Evolutionary conservation across 371 early-diverging fungal genomes (phyloP).

Genomic region (Batkoa obscura): DNA sequence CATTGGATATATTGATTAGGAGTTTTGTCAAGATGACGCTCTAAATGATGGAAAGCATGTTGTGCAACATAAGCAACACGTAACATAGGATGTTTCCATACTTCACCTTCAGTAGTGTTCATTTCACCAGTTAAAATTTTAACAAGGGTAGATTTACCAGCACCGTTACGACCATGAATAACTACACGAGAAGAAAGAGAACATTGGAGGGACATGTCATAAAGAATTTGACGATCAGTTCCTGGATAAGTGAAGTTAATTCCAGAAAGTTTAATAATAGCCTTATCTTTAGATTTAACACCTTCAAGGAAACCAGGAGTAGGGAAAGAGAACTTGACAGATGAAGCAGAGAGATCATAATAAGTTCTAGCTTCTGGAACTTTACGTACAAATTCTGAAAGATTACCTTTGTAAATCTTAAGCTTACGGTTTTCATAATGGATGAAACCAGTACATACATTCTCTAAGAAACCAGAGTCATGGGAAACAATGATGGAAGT

Average conservation of each 20-base stretch:
- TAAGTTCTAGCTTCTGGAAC: constrained; percentile 58
- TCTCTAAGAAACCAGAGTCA: constrained; percentile 77
- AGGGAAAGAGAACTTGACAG: constrained; percentile 38
- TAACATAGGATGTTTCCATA: constrained; percentile 51
- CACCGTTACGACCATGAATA: constrained; percentile 33
- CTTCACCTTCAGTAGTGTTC: constrained; percentile 31
- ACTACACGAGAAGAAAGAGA: constrained; percentile 47
- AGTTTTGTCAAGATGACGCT: constrained; percentile 40
- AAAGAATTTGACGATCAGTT: constrained; percentile 23
- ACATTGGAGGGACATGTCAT: constrained; percentile 34
- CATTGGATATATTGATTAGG: constrained; percentile 49
- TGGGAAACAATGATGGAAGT: constrained; percentile 79
- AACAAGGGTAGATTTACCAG: constrained; percentile 62
- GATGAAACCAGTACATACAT: constrained; percentile 62
- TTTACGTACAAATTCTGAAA: constrained; percentile 62
- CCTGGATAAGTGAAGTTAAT: constrained; percentile 48
- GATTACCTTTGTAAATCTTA: constrained; percentile 62
- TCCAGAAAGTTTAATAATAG: constrained; percentile 40
- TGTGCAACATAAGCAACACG: constrained; percentile 63
- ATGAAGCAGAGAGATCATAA: constrained; percentile 36
- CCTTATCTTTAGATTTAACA: constrained; percentile 49
- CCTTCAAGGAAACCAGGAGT: constrained; percentile 53
- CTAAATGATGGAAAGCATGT: constrained; percentile 59
- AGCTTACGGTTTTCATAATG: constrained; percentile 59
- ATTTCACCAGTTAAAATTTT: constrained; percentile 68